Percentiles rank a stretch among this genome's conserved stretches.
Evolutionary conservation across 2,329 filamentous ascomycete genomes (phyloP).

Genomic region (Spiromastix sp.): DNA sequence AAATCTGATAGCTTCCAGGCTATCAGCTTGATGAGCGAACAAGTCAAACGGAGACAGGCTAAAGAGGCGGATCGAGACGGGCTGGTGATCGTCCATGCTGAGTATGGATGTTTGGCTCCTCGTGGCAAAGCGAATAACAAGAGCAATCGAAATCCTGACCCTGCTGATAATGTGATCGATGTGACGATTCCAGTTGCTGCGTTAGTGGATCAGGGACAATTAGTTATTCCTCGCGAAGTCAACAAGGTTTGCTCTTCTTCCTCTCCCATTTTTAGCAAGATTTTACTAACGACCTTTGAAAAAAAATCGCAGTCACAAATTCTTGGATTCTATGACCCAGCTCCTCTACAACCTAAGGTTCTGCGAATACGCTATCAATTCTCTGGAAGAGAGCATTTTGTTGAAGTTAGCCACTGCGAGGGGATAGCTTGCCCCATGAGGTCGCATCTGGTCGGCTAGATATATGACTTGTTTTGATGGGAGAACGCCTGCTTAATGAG

Average conservation of each 20-base stretch:
- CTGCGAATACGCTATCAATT: conserved; percentile 34
- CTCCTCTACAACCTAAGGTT: conserved; percentile 30
- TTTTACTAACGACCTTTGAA: background rate
- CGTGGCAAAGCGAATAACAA: conserved; percentile 16
- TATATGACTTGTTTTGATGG: background rate
- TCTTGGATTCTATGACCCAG: conserved; percentile 34
- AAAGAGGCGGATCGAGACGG: conserved; percentile 25
- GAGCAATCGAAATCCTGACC: background rate
- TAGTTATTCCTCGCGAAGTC: conserved; percentile 25
- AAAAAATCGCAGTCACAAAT: conserved; percentile 28
- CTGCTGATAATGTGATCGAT: conserved; percentile 16
- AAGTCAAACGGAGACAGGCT: conserved; percentile 28
- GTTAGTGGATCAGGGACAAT: conserved; percentile 32
- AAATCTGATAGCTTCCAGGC: conserved; percentile 28
- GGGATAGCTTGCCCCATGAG: conserved; percentile 30
- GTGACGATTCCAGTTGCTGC: conserved; percentile 36
- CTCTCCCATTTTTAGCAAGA: background rate
- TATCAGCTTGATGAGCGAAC: conserved; percentile 30
- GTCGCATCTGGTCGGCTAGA: conserved; percentile 20
- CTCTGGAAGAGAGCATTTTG: conserved; percentile 26
- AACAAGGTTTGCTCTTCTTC: conserved; percentile 21
- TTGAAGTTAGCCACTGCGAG: conserved; percentile 28
- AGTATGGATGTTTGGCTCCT: conserved; percentile 29
- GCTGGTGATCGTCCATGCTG: conserved; percentile 29
- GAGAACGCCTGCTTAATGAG: no score